phyloP scores from a whole-genome alignment of 371 early-diverging fungal species.

The Zancudomyces culisetae region DNA sequence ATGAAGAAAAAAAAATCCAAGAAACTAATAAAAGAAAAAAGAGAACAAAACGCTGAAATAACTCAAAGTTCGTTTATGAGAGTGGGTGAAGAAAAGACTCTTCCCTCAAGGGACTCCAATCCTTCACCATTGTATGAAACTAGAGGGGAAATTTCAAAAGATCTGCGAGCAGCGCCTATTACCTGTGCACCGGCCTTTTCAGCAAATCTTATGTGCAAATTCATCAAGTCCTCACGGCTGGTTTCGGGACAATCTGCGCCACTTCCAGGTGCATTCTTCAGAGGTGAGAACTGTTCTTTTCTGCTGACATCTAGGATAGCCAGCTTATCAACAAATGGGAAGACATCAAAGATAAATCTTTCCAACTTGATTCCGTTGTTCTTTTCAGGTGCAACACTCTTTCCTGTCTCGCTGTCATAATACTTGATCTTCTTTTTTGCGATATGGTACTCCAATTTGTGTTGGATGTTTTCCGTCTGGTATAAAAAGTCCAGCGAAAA shows the following conservation, averaged over 20 bases:
- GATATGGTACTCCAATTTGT: slow-evolving; percentile 76
- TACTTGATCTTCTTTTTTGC: slow-evolving; percentile 93
- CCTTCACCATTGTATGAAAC: slow-evolving; percentile 91
- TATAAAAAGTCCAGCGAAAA: slow-evolving; percentile 81
- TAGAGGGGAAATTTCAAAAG: slow-evolving; percentile 72
- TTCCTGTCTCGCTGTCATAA: slow-evolving; percentile 55
- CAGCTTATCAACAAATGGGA: slow-evolving; percentile 68
- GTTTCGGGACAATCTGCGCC: slow-evolving; percentile 85
- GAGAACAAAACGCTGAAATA: too few species aligned
- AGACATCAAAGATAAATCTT: slow-evolving; percentile 90
- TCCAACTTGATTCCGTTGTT: slow-evolving; percentile 94
- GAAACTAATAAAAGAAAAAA: too few species aligned
- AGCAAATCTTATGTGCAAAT: slow-evolving; percentile 66
- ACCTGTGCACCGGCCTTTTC: slow-evolving; percentile 56
- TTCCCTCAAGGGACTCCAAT: slow-evolving; percentile 43
- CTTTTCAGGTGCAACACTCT: slow-evolving; percentile 42
- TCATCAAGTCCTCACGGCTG: slow-evolving; percentile 64
- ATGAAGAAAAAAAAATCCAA: too few species aligned
- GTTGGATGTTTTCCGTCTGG: slow-evolving; percentile 58
- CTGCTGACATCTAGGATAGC: slow-evolving; percentile 84
- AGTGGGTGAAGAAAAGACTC: slow-evolving; percentile 1
- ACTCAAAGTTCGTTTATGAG: neutral
- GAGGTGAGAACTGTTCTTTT: slow-evolving; percentile 88
- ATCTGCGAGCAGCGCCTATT: neutral
- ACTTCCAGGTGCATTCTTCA: slow-evolving; percentile 88